Conservation (phyloP, 2,329 filamentous ascomycete species). For the Penicillium sumatraense region DNA sequence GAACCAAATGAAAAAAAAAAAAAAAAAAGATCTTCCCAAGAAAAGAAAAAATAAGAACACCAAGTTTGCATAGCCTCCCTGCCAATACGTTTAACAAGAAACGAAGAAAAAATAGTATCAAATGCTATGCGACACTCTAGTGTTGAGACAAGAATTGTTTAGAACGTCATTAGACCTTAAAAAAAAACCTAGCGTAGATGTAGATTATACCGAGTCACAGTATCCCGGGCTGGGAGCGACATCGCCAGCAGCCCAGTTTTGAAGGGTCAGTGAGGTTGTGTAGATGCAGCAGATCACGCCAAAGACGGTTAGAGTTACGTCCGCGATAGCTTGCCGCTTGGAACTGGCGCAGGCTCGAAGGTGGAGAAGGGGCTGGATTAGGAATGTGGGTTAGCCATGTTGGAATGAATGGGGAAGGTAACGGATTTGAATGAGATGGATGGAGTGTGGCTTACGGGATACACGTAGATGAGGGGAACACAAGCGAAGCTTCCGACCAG, state of each 20-base stretch:
- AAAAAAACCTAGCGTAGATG: neutral
- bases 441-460: conserved; percentile 73
- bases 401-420: neutral
- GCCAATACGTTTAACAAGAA: conserved; percentile 13
- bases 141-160: conserved; percentile 10
- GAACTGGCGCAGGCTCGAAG: conserved; percentile 77
- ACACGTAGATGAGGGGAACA: conserved; percentile 95
- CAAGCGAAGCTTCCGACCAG: conserved; percentile 97
- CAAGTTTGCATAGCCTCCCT: conserved; percentile 7
- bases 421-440: too few species aligned
- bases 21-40: too few species aligned
- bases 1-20: too few species aligned
- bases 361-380: conserved; percentile 79
- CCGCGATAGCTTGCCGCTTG: conserved; percentile 68
- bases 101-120: too few species aligned
- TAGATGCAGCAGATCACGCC: conserved; percentile 89
- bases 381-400: conserved; percentile 8
- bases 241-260: conserved; percentile 76
- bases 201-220: conserved; percentile 55
- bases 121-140: conserved; percentile 23
- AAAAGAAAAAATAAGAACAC: conserved; percentile 8
- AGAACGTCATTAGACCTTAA: neutral
- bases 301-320: conserved; percentile 78
- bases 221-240: conserved; percentile 63
- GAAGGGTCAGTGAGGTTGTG: conserved; percentile 82